These are phyloP conservation scores for Ceratocystis papillata DNA, from an alignment of 2,329 filamentous ascomycete species.

Conservation along the genomic window DNA sequence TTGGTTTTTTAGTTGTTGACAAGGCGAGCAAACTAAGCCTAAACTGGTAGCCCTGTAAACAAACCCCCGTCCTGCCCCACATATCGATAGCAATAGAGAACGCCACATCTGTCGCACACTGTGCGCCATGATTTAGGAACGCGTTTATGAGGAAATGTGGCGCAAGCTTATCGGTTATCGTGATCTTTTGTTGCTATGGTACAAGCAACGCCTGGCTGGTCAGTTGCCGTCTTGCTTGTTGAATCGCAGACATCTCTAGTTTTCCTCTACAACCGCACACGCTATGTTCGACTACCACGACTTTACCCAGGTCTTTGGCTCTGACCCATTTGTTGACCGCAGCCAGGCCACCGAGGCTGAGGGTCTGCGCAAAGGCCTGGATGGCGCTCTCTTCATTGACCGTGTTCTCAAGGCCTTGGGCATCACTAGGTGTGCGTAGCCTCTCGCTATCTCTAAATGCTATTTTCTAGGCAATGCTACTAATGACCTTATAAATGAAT, in stretches of 20 bases:
- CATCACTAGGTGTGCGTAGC: slow-evolving; percentile 47
- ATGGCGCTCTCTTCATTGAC: slow-evolving; percentile 68
- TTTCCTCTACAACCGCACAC: neutral
- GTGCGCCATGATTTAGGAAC: slow-evolving; percentile 15
- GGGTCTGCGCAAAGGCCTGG: slow-evolving; percentile 53
- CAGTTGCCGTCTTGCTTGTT: neutral
- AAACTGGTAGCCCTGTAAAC: slow-evolving; percentile 21
- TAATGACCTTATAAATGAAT: neutral
- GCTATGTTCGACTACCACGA: slow-evolving; percentile 54
- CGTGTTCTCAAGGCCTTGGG: slow-evolving; percentile 60
- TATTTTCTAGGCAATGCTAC: neutral
- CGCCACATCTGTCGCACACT: neutral
- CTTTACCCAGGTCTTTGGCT: slow-evolving; percentile 57
- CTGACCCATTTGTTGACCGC: slow-evolving; percentile 48
- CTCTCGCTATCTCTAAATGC: neutral
- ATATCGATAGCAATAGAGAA: neutral
- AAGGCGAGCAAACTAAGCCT: slow-evolving; percentile 15
- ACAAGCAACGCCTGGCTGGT: neutral
- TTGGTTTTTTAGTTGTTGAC: slow-evolving; percentile 10
- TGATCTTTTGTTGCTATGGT: neutral
- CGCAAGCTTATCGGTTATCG: slow-evolving; percentile 17
- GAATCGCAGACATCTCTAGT: neutral
- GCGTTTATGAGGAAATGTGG: slow-evolving; percentile 14
- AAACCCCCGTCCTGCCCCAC: slow-evolving; percentile 16
- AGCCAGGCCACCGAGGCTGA: slow-evolving; percentile 53